These are phyloP conservation scores for Rhizoclosmatium globosum DNA, from an alignment of 192 early-diverging fungal species.

Conservation along the genomic window DNA sequence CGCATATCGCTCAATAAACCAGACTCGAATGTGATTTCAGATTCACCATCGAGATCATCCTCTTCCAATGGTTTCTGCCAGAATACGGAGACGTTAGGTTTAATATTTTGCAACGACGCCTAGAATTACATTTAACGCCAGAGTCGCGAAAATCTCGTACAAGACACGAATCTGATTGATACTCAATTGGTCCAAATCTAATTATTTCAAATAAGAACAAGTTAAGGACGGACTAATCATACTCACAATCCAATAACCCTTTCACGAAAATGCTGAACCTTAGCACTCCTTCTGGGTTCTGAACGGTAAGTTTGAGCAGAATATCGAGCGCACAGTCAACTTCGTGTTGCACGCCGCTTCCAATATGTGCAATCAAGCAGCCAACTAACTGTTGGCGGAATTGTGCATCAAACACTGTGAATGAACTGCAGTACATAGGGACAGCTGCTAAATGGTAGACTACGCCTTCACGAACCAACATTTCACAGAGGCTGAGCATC, in stretches of 20 bases:
- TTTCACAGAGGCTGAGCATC: slow-evolving; percentile 7
- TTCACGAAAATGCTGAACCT: slow-evolving; percentile 37
- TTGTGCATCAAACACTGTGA: slow-evolving; percentile 24
- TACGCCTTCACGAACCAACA: slow-evolving; percentile 10
- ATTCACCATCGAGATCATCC: not conserved
- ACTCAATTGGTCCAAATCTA: slow-evolving; percentile 33
- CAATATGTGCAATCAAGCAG: slow-evolving; percentile 36
- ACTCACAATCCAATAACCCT: slow-evolving; percentile 34
- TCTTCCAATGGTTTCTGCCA: slow-evolving; percentile 27
- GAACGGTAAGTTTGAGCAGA: slow-evolving; percentile 6
- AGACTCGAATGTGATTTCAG: slow-evolving; percentile 38
- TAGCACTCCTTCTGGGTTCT: slow-evolving; percentile 14
- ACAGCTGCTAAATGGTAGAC: slow-evolving; percentile 10
- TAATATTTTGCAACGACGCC: not conserved
- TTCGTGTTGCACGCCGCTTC: slow-evolving; percentile 29
- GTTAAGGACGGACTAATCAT: not conserved
- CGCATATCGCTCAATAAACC: slow-evolving; percentile 32
- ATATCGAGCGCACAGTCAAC: slow-evolving; percentile 29
- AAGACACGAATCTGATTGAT: slow-evolving; percentile 29
- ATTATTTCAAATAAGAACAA: not conserved
- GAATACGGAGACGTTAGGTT: not conserved
- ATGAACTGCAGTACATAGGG: slow-evolving; percentile 15
- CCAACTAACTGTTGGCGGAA: slow-evolving; percentile 27
- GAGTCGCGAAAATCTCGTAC: slow-evolving; percentile 32
- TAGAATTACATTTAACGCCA: slow-evolving; percentile 15